These are phyloP conservation scores for Priceomyces haplophilus DNA, from an alignment of 805 yeast species.

Conservation along the genomic window DNA sequence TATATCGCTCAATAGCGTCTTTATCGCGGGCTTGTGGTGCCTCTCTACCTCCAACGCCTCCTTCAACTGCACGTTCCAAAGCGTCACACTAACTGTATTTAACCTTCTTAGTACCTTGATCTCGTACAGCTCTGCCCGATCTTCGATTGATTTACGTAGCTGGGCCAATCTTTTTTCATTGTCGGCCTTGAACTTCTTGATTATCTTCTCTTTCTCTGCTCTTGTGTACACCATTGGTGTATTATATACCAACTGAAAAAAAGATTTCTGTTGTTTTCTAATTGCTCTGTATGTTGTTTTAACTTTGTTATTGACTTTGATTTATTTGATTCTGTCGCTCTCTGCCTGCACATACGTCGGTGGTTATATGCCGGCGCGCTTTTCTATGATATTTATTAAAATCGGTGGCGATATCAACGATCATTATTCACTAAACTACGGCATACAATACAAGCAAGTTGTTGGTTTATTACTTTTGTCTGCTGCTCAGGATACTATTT, in stretches of 20 bases:
- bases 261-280: not conserved
- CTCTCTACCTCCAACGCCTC: constrained; percentile 47
- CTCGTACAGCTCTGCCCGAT: constrained; percentile 26
- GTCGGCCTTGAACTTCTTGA: constrained; percentile 25
- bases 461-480: not conserved
- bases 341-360: not conserved
- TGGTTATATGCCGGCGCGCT: too few relatives aligned
- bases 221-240: constrained; percentile 19
- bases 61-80: constrained; percentile 47
- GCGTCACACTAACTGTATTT: constrained; percentile 45
- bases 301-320: not conserved
- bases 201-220: constrained; percentile 36
- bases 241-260: not conserved
- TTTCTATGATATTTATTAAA: not conserved
- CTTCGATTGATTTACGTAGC: constrained; percentile 24
- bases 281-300: not conserved
- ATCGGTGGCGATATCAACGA: constrained; percentile 2
- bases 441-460: not conserved
- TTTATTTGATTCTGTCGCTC: too few relatives aligned
- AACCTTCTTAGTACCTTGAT: constrained; percentile 39
- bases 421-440: not conserved
- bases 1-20: constrained; percentile 25
- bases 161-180: constrained; percentile 17
- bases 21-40: constrained; percentile 30
- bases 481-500: not conserved